phyloP scores from a whole-genome alignment of 805 yeast genomes.

The Diddensiella caesifluorescens region DNA sequence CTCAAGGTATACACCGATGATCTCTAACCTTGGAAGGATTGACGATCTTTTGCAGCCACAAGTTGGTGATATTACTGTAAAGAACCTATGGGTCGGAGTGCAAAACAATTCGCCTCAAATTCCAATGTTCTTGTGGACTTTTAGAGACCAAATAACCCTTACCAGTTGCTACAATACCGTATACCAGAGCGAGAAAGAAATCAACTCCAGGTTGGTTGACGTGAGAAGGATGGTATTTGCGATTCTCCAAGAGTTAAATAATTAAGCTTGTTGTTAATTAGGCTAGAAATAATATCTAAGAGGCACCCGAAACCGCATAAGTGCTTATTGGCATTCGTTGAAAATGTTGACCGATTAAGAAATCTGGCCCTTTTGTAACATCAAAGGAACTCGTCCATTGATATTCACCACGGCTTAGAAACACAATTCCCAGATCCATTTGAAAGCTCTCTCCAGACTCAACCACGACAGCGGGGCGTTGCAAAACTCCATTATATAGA shows the following conservation, averaged over 20 bases:
- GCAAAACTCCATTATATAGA: slow-evolving; percentile 68
- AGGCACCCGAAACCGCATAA: too few relatives aligned
- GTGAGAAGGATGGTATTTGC: background rate
- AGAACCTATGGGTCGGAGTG: slow-evolving; percentile 2
- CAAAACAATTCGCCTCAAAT: slow-evolving; percentile 6
- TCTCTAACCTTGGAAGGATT: background rate
- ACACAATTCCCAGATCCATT: slow-evolving; percentile 51
- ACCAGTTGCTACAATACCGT: slow-evolving; percentile 6
- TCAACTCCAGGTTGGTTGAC: background rate
- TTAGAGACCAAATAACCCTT: slow-evolving; percentile 1
- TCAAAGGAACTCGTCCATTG: slow-evolving; percentile 72
- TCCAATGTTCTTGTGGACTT: slow-evolving; percentile 6
- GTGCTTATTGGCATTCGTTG: slow-evolving; percentile 21
- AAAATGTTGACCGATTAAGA: slow-evolving; percentile 17
- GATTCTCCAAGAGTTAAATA: background rate
- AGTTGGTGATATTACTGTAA: slow-evolving; percentile 3
- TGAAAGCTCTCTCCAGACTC: slow-evolving; percentile 39
- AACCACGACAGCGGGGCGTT: slow-evolving; percentile 44
- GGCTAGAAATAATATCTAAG: too few relatives aligned
- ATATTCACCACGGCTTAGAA: slow-evolving; percentile 72
- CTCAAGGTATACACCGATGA: background rate
- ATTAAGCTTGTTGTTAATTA: too few relatives aligned
- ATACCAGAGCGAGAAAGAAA: background rate
- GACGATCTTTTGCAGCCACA: background rate
- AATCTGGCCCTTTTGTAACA: slow-evolving; percentile 29